phyloP scores from a whole-genome alignment of 495 filamentous ascomycete species.

The Hypoxylon fragiforme region DNA sequence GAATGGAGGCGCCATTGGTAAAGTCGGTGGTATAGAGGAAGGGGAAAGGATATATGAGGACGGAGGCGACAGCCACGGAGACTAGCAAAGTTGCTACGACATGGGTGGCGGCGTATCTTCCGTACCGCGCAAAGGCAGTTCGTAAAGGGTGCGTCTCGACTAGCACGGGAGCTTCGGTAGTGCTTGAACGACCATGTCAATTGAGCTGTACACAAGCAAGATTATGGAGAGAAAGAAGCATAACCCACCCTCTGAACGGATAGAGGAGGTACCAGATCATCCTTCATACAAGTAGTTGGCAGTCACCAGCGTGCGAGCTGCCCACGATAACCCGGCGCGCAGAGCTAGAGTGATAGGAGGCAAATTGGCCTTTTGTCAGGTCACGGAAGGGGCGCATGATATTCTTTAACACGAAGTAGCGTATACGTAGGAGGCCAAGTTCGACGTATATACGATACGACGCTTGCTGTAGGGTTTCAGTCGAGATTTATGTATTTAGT shows the following conservation, averaged over 20 bases:
- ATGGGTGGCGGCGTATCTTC: constrained; percentile 64
- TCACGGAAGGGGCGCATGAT: constrained; percentile 36
- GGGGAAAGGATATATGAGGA: constrained; percentile 67
- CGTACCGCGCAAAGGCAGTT: constrained; percentile 62
- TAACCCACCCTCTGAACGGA: constrained; percentile 64
- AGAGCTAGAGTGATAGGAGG: constrained; percentile 16
- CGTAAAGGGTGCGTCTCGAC: constrained; percentile 62
- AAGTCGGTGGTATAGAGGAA: constrained; percentile 68
- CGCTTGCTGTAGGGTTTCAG: background rate
- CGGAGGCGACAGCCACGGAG: constrained; percentile 62
- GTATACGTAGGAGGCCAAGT: constrained; percentile 3
- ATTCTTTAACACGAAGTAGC: constrained; percentile 6
- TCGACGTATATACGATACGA: background rate
- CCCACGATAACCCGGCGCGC: constrained; percentile 27
- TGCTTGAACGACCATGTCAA: constrained; percentile 46
- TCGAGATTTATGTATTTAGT: constrained; percentile 8
- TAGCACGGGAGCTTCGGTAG: constrained; percentile 64
- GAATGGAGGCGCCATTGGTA: constrained; percentile 59
- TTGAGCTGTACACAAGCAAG: constrained; percentile 11
- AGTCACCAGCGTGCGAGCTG: constrained; percentile 21
- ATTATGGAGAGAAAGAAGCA: constrained; percentile 23
- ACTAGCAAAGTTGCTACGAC: constrained; percentile 66
- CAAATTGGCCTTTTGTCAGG: constrained; percentile 31
- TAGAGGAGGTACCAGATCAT: constrained; percentile 69
- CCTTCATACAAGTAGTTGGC: constrained; percentile 26